phyloP scores from a whole-genome alignment of 148 eudicot genomes.

The Pharnaceum exiguum region DNA sequence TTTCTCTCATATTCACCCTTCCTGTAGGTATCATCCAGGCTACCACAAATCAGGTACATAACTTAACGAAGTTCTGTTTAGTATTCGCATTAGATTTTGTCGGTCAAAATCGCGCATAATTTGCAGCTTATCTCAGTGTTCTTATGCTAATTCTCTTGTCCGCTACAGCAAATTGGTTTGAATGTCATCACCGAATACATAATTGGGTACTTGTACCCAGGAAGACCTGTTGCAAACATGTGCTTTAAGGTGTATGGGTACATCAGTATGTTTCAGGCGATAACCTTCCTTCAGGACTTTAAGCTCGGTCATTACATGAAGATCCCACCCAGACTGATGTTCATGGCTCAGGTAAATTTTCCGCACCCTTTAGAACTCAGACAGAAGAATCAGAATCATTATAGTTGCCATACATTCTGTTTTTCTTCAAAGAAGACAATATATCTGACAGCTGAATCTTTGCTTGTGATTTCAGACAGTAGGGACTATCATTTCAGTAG shows the following conservation, averaged over 20 bases:
- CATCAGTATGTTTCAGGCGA: conserved; percentile 78
- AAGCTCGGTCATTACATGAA: conserved; percentile 95
- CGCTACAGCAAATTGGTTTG: conserved; percentile 68
- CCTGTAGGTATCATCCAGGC: conserved; percentile 76
- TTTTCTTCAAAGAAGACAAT: not conserved
- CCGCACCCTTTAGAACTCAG: too few species aligned
- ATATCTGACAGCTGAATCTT: not conserved
- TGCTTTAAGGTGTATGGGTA: conserved; percentile 85
- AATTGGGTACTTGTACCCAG: conserved; percentile 67
- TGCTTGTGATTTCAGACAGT: conserved; percentile 27
- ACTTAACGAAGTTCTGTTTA: not conserved
- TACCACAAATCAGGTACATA: conserved; percentile 74
- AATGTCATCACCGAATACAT: conserved; percentile 79
- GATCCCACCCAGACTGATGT: conserved; percentile 80
- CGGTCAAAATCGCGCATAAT: too few species aligned
- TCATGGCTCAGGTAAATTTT: conserved; percentile 54
- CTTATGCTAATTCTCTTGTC: too few species aligned
- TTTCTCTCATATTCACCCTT: conserved; percentile 66
- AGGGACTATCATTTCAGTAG: conserved; percentile 65
- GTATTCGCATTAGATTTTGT: too few species aligned
- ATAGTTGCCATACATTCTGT: not conserved
- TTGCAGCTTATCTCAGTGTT: too few species aligned
- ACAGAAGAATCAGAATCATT: too few species aligned
- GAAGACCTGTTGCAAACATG: conserved; percentile 82
- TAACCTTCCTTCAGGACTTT: conserved; percentile 52